Conservation (phyloP, 371 early-diverging fungal species). For the Apophysomyces variabilis region DNA sequence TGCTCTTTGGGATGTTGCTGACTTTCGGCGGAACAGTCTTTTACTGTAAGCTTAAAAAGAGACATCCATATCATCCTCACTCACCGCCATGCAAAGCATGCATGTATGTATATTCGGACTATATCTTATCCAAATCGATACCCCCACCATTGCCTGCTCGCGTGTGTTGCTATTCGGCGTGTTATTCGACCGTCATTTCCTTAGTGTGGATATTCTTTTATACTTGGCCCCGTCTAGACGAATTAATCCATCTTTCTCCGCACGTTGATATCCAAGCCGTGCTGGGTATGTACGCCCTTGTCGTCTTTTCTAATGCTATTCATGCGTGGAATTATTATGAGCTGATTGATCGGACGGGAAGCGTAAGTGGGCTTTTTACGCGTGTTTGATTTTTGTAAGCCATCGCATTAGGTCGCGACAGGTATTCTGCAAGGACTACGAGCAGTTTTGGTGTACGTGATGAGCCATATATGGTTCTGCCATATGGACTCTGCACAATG, state of each 20-base stretch:
- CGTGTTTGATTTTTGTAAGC: too few relatives aligned
- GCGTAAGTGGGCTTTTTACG: constrained; percentile 33
- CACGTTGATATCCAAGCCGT: constrained; percentile 21
- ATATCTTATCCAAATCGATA: constrained; percentile 51
- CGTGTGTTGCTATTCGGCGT: constrained; percentile 58
- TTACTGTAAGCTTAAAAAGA: constrained; percentile 44
- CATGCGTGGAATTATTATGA: constrained; percentile 62
- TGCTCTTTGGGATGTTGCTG: constrained; percentile 56
- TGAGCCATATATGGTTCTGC: constrained; percentile 72
- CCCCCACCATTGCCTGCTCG: constrained; percentile 53
- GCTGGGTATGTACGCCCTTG: constrained; percentile 33
- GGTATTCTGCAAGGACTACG: constrained; percentile 71
- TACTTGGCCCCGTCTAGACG: constrained; percentile 51
- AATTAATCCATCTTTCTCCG: constrained; percentile 39
- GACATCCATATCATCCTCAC: too few relatives aligned
- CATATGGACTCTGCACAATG: constrained; percentile 67
- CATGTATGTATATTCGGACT: constrained; percentile 59
- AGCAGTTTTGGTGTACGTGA: constrained; percentile 70
- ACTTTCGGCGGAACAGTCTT: constrained; percentile 63
- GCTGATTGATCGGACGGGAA: constrained; percentile 55
- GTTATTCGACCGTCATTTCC: constrained; percentile 51
- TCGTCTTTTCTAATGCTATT: constrained; percentile 36
- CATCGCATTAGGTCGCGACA: constrained; percentile 56
- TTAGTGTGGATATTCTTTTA: constrained; percentile 49
- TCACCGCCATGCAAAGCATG: constrained; percentile 31